Evolutionary conservation across 768 basidiomycete genomes (phyloP), one percentile per base, ranked within the genome.

Genomic region (Boletus tylopilopsis): DNA sequence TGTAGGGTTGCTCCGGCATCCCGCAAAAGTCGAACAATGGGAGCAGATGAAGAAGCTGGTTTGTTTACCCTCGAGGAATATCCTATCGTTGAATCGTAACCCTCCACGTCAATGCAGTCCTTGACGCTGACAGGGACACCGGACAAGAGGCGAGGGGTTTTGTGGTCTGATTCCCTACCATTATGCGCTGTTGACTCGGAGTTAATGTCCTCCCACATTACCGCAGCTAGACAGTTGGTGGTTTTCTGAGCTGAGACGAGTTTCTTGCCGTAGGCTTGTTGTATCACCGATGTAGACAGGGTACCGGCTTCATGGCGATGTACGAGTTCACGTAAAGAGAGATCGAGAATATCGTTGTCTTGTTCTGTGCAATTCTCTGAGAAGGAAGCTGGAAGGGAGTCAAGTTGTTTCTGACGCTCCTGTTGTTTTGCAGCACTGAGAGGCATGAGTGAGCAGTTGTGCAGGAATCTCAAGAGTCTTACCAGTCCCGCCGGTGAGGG

Each of bases 91-190:
- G 75, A 71, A 57, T 78, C 76, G 34, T 73, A 69, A 2, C 76
- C 78, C 35, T 66, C 64, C 42, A 80, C 57, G 54, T 74, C 64
- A 50, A 76, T 64, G 42, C 64, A 69, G 57, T 80, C 78, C 54
- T 80, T 80, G 53, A 81, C 34, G 42, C 74, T 75, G 49, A 80
- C 63, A 6, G 72, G 77, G 2, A 80, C 70, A 19, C 79, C 78
- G 15, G 74, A 69, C 11, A 80, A 64, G 0, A 69, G 57, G 10
- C 52, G 57, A 2, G 36, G 7, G n/a, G 30, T 39, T 27, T 40
- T 59, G 8, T 30, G 46, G 21, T 21, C 8, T 0, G 39, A 43
- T 21, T 48, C 48, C 6, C 39, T 37, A 11, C 53, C 59, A n/a
- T 32, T 49, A 6, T 34, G 38, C 1, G 56, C 50, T 0, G 45